Evolutionary conservation across 2,329 filamentous ascomycete genomes (phyloP).

Genomic region (Xylaria sp.): DNA sequence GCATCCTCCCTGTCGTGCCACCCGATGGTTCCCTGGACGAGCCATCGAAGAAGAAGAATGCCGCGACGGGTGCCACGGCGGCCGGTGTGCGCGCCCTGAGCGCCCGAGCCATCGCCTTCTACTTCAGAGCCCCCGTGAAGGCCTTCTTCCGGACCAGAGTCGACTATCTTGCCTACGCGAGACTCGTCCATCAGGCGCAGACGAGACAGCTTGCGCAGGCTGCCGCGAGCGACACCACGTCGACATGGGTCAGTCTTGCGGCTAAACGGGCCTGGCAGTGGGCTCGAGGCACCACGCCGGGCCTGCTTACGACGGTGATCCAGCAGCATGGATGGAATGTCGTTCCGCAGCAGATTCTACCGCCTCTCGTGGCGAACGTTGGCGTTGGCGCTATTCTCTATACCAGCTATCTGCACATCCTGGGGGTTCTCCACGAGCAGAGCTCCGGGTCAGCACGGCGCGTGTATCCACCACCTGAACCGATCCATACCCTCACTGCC

Average conservation of each 20-base stretch:
- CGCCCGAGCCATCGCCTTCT: slow-evolving; percentile 80
- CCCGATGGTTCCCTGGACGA: slow-evolving; percentile 41
- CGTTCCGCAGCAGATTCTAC: slow-evolving; percentile 70
- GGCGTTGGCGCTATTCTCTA: slow-evolving; percentile 70
- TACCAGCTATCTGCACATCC: slow-evolving; percentile 66
- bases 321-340: slow-evolving; percentile 67
- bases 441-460: slow-evolving; percentile 53
- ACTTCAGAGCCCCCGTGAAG: slow-evolving; percentile 86
- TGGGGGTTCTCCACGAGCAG: slow-evolving; percentile 61
- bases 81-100: slow-evolving; percentile 79
- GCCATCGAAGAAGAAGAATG: slow-evolving; percentile 47
- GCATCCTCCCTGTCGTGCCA: slow-evolving; percentile 43
- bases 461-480: slow-evolving; percentile 64
- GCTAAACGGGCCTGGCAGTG: slow-evolving; percentile 43
- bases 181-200: slow-evolving; percentile 47
- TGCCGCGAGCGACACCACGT: slow-evolving; percentile 33
- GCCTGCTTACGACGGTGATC: slow-evolving; percentile 62
- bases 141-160: slow-evolving; percentile 88
- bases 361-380: slow-evolving; percentile 68
- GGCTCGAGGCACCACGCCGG: slow-evolving; percentile 62
- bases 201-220: slow-evolving; percentile 35
- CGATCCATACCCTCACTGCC: slow-evolving; percentile 60
- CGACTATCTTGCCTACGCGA: slow-evolving; percentile 66
- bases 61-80: slow-evolving; percentile 70
- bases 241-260: slow-evolving; percentile 32